phyloP scores from a whole-genome alignment of 768 basidiomycete species.

The Clathrus columnatus region DNA sequence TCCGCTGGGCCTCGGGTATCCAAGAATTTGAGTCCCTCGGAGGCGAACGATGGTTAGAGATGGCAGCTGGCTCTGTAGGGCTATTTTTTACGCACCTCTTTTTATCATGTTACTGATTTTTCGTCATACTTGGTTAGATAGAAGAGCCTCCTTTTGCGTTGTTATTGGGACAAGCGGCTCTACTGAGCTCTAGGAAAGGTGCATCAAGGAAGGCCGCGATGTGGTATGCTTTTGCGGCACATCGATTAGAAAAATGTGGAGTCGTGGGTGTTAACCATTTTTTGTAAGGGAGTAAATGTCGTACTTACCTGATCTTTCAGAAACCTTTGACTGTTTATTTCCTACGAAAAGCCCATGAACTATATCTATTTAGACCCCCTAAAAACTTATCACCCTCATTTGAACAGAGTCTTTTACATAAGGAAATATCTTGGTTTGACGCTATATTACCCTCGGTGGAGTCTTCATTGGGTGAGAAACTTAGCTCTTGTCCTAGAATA shows the following conservation, averaged over 20 bases:
- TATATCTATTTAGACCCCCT: slow-evolving; percentile 41
- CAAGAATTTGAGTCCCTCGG: slow-evolving; percentile 58
- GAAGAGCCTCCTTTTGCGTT: slow-evolving; percentile 77
- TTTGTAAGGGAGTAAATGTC: slow-evolving; percentile 4
- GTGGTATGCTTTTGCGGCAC: slow-evolving; percentile 74
- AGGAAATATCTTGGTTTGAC: slow-evolving; percentile 40
- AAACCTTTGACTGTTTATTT: slow-evolving; percentile 84
- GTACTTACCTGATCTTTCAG: slow-evolving; percentile 29
- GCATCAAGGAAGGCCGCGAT: slow-evolving; percentile 53
- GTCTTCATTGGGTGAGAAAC: slow-evolving; percentile 58
- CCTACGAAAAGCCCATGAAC: slow-evolving; percentile 57
- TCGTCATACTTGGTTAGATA: slow-evolving; percentile 34
- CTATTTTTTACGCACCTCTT: slow-evolving; percentile 10
- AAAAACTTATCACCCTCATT: slow-evolving; percentile 72
- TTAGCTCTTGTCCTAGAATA: not conserved
- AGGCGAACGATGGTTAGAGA: slow-evolving; percentile 80
- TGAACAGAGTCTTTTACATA: slow-evolving; percentile 51
- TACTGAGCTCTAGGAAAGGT: slow-evolving; percentile 51
- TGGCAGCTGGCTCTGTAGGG: slow-evolving; percentile 75
- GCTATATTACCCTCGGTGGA: slow-evolving; percentile 66
- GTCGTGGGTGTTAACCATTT: slow-evolving; percentile 45
- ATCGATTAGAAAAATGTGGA: slow-evolving; percentile 72
- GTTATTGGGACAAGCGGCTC: slow-evolving; percentile 73
- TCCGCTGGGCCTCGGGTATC: slow-evolving; percentile 73
- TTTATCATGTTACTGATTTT: slow-evolving; percentile 24